Conservation (phyloP, 352 stramenopile genomes). For the Phytophthora pluvialis region DNA sequence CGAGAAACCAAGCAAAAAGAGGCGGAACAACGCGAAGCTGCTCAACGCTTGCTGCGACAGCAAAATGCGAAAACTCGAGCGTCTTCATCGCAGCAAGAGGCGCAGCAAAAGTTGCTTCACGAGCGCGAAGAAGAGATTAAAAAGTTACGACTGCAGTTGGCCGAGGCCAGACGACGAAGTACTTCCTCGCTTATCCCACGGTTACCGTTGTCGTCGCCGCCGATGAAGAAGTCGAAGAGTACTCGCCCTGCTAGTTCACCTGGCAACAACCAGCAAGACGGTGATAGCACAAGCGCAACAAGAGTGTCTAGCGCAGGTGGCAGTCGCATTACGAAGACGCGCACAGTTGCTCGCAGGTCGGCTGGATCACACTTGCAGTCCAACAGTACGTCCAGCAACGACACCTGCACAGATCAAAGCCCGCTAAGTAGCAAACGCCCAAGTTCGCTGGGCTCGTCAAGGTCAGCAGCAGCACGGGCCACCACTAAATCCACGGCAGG, state of each 20-base stretch:
- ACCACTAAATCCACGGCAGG: constrained; percentile 26
- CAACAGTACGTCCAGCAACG: constrained; percentile 19
- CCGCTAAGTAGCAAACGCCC: constrained; percentile 27
- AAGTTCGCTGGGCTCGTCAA: constrained; percentile 28
- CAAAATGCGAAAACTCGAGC: constrained; percentile 73
- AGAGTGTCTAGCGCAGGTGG: constrained; percentile 11
- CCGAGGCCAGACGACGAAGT: constrained; percentile 71
- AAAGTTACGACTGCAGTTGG: constrained; percentile 76
- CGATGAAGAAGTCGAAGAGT: constrained; percentile 56
- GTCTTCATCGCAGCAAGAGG: constrained; percentile 70
- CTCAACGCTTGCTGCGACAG: constrained; percentile 67
- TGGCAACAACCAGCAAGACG: constrained; percentile 42
- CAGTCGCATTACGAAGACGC: constrained; percentile 29
- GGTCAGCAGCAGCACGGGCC: constrained; percentile 18
- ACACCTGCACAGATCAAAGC: constrained; percentile 24
- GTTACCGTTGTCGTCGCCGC: constrained; percentile 41
- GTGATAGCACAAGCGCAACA: constrained; percentile 30
- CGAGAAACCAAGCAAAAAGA: constrained; percentile 73
- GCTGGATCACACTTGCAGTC: constrained; percentile 30
- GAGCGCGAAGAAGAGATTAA: constrained; percentile 84
- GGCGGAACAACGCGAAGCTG: constrained; percentile 68
- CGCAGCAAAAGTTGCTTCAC: constrained; percentile 67
- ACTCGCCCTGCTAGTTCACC: constrained; percentile 18
- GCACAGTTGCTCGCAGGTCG: constrained; percentile 15
- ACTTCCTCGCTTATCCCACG: constrained; percentile 81